Conservation (phyloP, 371 early-diverging fungal genomes). For the Amoeboaphelidium protococcarum region DNA sequence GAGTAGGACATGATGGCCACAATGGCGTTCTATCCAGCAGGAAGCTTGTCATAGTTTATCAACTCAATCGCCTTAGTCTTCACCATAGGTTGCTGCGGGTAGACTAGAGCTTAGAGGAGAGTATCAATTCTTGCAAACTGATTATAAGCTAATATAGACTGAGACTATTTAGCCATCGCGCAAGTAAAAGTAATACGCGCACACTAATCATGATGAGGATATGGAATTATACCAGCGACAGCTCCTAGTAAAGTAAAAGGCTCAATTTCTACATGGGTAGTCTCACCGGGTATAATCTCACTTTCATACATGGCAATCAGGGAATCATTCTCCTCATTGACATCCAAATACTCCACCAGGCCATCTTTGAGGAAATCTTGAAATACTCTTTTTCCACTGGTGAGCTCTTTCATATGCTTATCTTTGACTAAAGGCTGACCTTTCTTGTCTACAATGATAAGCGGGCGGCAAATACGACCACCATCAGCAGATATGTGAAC, state of each 20-base stretch:
- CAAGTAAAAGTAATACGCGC: slow-evolving; percentile 98
- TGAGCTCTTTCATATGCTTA: slow-evolving; percentile 34
- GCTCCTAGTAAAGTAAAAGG: slow-evolving; percentile 93
- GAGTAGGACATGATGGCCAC: slow-evolving; percentile 98
- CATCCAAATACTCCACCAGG: slow-evolving; percentile 93
- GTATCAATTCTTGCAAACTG: slow-evolving; percentile 91
- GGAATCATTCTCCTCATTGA: slow-evolving; percentile 93
- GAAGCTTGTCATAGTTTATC: slow-evolving; percentile 88
- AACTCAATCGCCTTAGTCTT: slow-evolving; percentile 91
- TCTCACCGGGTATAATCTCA: slow-evolving; percentile 41
- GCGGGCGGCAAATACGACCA: slow-evolving; percentile 92
- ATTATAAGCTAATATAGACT: slow-evolving; percentile 90
- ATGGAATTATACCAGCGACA: slow-evolving; percentile 97
- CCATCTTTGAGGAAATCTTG: slow-evolving; percentile 81
- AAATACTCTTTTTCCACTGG: slow-evolving; percentile 38
- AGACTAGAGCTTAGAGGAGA: slow-evolving; percentile 76
- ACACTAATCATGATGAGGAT: slow-evolving; percentile 99
- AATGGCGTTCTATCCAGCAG: slow-evolving; percentile 98
- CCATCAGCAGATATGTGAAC: slow-evolving; percentile 91
- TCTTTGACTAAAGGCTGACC: slow-evolving; percentile 36
- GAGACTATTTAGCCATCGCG: slow-evolving; percentile 99
- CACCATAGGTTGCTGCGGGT: slow-evolving; percentile 97
- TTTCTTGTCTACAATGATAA: slow-evolving; percentile 75
- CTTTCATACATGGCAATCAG: slow-evolving; percentile 72
- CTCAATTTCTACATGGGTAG: slow-evolving; percentile 95